phyloP scores from a whole-genome alignment of 176 grass and related monocot species.

The Dendrocalamus sinicus region DNA sequence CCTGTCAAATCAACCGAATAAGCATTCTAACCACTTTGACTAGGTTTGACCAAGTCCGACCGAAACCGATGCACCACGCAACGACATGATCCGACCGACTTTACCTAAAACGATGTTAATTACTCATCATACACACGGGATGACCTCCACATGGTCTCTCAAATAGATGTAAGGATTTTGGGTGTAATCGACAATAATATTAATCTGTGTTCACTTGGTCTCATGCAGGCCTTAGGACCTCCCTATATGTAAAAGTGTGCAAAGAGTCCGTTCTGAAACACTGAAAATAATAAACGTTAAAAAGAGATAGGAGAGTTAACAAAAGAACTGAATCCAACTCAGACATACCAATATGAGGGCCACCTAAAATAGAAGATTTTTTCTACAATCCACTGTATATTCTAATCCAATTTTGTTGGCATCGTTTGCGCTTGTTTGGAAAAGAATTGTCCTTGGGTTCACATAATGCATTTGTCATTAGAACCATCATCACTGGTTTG shows the following conservation, averaged over 20 bases:
- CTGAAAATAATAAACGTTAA: background rate
- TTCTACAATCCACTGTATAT: background rate
- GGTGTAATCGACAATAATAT: slow-evolving; percentile 22
- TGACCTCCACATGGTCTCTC: too few relatives aligned
- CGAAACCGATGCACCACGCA: too few relatives aligned
- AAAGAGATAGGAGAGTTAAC: background rate
- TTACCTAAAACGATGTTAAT: too few relatives aligned
- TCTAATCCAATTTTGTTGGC: background rate
- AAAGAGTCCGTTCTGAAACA: slow-evolving; percentile 6
- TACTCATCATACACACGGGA: too few relatives aligned
- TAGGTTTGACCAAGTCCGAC: too few relatives aligned
- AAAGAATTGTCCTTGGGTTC: background rate
- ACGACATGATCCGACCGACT: too few relatives aligned
- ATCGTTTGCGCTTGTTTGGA: background rate
- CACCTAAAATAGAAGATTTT: background rate
- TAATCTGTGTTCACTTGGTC: background rate
- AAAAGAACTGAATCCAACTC: background rate
- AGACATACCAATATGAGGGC: background rate
- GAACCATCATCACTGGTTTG: background rate
- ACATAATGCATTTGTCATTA: background rate
- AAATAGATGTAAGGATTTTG: slow-evolving; percentile 12
- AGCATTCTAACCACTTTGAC: too few relatives aligned
- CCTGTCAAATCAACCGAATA: too few relatives aligned
- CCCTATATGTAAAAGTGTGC: background rate
- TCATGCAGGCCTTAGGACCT: background rate